phyloP scores from a whole-genome alignment of 805 yeast species.

The Metschnikowia amazonensis region DNA sequence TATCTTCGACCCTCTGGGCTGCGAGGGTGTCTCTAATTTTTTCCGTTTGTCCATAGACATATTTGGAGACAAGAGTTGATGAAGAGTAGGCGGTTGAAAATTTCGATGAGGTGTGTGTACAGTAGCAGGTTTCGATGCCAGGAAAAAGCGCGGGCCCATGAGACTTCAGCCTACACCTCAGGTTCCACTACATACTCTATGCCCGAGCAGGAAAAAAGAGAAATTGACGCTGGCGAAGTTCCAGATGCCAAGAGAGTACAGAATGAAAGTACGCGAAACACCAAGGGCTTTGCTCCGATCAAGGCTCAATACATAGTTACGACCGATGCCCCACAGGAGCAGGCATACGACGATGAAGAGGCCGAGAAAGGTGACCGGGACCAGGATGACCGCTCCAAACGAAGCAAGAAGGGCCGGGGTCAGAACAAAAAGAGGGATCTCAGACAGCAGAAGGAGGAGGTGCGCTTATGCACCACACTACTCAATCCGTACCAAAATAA shows the following conservation, averaged over 20 bases:
- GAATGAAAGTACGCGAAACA: conserved; percentile 6
- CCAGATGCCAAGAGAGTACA: conserved; percentile 21
- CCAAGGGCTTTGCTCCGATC: conserved; percentile 69
- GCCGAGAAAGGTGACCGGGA: conserved; percentile 43
- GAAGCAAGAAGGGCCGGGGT: conserved; percentile 57
- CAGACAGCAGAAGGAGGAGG: conserved; percentile 59
- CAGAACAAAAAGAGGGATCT: conserved; percentile 82
- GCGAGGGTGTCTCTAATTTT: conserved; percentile 19
- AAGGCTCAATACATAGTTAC: conserved; percentile 64
- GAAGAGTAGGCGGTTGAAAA: conserved; percentile 4
- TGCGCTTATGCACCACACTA: conserved; percentile 62
- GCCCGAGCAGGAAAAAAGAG: conserved; percentile 19
- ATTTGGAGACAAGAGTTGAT: neutral
- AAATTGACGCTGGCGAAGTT: conserved; percentile 15
- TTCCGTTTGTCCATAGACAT: conserved; percentile 31
- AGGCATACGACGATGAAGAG: conserved; percentile 41
- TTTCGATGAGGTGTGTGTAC: conserved; percentile 14
- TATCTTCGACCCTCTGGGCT: conserved; percentile 37
- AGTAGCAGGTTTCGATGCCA: conserved; percentile 1
- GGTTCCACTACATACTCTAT: conserved; percentile 1
- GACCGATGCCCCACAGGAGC: conserved; percentile 35
- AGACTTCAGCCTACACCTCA: neutral
- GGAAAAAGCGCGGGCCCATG: conserved; percentile 5
- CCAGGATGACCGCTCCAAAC: conserved; percentile 26
- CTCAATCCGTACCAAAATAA: conserved; percentile 49